Percentiles rank a stretch among this genome's conserved stretches.
Conservation (phyloP, 257 asterid genomes). For the Scutellaria galericulata region DNA sequence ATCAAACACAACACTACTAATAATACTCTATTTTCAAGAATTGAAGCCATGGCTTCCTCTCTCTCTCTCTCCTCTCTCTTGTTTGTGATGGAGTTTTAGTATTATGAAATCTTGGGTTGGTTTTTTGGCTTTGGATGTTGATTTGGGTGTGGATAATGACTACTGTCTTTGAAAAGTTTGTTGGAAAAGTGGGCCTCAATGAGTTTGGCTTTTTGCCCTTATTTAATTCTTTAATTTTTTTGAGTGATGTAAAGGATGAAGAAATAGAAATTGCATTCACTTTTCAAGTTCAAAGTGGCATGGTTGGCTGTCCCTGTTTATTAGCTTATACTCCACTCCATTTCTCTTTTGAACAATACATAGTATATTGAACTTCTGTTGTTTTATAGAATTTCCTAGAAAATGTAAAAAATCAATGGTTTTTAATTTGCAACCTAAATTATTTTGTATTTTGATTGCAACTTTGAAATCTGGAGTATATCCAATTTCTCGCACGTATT, state of each 20-base stretch:
- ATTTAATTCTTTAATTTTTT: slow-evolving; percentile 20
- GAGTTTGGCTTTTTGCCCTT: slow-evolving; percentile 3
- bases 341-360: no score
- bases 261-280: not conserved
- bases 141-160: slow-evolving; percentile 20
- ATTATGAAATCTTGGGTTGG: slow-evolving; percentile 20
- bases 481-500: no score
- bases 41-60: slow-evolving; percentile 35
- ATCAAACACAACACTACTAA: slow-evolving; percentile 34
- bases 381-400: not conserved
- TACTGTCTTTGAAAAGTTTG: slow-evolving; percentile 28
- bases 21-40: slow-evolving; percentile 22
- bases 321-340: slow-evolving; percentile 26
- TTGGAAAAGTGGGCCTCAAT: slow-evolving; percentile 32
- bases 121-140: slow-evolving; percentile 15
- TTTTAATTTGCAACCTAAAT: no score
- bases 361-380: no score
- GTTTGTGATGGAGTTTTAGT: not conserved
- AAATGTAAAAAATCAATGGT: no score
- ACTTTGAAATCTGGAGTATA: no score
- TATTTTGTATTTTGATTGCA: no score
- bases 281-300: slow-evolving; percentile 21
- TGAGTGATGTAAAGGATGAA: slow-evolving; percentile 9
- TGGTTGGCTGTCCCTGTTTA: slow-evolving; percentile 24
- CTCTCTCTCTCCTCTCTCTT: slow-evolving; percentile 22